Base-by-base conservation (phyloP, 2,329 filamentous ascomycete genomes). In the Pseudogymnoascus sp. region DNA sequence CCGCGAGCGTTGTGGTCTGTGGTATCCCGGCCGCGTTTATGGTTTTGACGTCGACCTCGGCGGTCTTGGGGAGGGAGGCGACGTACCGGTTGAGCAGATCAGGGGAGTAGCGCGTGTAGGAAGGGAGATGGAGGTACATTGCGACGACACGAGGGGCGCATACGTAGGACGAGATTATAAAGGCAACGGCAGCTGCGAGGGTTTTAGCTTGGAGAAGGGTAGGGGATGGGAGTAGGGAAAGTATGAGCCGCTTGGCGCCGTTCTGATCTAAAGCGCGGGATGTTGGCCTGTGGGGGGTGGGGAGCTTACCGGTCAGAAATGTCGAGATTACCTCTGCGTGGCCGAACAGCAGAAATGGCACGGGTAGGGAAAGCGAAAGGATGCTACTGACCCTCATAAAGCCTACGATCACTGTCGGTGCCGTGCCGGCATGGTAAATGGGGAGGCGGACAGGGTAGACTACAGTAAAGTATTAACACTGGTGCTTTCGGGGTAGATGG, bases 351-450 rank as follows among this genome's bases (percentile, higher is more conserved):
- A 57, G n/a, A 25, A 31, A 57, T 28, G 51, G 51, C 28, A 57
- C 11, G 25, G 51, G 51, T 6, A 34, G n/a, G 51, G n/a, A 19
- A 34, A 57, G 4, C 6, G 90, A 75, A 66, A 92, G 84, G 43
- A 95, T 80, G 2, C 88, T 87, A 0, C 86, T 86, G 64, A 93
- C 77, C 71, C 92, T 91, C 67, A 90, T 75, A 71, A 86, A 83
- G 60, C 88, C 89, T 54, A 93, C 77, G 68, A 89, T 87, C 6
- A 86, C 84, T 31, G 84, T 88, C 65, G 84, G 82, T 7, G 81
- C 81, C 0, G 85, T 88, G 62, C 90, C 90, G 62, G 86, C 86
- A 76, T 92, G 89, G 75, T 90, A 96, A 67, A 96, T 83, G 69
- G 92, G 81, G 28, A 93, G 72, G 13, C 78, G 78, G 67, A 85